Evolutionary conservation across 495 filamentous ascomycete species (phyloP).

Genomic region (Aspergillus olivimuriae): DNA sequence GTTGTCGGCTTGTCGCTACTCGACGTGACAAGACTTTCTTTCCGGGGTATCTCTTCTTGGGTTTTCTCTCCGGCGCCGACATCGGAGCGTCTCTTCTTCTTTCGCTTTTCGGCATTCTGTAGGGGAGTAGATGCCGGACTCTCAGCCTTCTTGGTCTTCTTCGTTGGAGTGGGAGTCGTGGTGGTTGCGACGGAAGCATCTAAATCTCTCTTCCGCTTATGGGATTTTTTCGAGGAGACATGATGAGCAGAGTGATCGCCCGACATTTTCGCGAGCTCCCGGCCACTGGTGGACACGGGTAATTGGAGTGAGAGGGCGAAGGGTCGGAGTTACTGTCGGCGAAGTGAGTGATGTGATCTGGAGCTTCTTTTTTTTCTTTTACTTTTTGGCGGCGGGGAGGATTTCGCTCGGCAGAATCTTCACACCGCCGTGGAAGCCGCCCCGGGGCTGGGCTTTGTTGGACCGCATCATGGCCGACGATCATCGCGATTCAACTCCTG

Average conservation of each 20-base stretch:
- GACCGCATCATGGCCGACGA: constrained; percentile 5
- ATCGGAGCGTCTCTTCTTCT: constrained; percentile 21
- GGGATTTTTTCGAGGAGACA: constrained; percentile 20
- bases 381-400: constrained; percentile 17
- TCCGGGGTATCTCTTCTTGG: constrained; percentile 18
- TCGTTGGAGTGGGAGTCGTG: constrained; percentile 29
- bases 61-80: constrained; percentile 9
- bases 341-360: background rate
- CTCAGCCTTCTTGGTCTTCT: constrained; percentile 33
- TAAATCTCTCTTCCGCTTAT: constrained; percentile 36
- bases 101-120: constrained; percentile 13
- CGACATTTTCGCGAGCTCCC: constrained; percentile 21
- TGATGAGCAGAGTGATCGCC: constrained; percentile 13
- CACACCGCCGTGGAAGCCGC: constrained; percentile 16
- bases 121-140: constrained; percentile 11
- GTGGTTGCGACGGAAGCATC: constrained; percentile 21
- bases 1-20: constrained; percentile 16
- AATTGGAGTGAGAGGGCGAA: background rate
- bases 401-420: constrained; percentile 14
- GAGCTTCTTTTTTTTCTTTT: constrained; percentile 9
- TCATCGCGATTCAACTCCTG: background rate
- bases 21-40: constrained; percentile 27
- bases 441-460: constrained; percentile 14
- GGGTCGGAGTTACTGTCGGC: background rate
- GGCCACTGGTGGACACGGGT: constrained; percentile 4